phyloP scores from a whole-genome alignment of 352 stramenopile species.

The Phytophthora ramorum region DNA sequence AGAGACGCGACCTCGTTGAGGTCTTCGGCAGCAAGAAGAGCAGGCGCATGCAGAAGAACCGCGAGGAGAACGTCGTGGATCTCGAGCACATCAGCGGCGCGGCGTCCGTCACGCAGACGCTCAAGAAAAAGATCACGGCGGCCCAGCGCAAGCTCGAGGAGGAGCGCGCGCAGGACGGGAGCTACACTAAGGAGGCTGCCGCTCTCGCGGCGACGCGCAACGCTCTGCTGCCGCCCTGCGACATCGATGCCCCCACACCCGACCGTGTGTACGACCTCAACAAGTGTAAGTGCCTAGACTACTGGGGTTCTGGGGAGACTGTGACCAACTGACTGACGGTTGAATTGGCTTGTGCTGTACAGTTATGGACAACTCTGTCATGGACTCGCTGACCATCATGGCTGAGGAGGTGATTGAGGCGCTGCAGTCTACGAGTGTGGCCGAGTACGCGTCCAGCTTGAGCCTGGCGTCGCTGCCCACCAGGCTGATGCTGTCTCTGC shows the following conservation, averaged over 20 bases:
- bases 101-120: slow-evolving; percentile 65
- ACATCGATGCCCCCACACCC: slow-evolving; percentile 76
- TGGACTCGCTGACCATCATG: slow-evolving; percentile 82
- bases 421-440: slow-evolving; percentile 59
- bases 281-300: slow-evolving; percentile 66
- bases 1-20: slow-evolving; percentile 77
- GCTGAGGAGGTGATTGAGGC: slow-evolving; percentile 75
- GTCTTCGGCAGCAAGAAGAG: slow-evolving; percentile 87
- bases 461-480: slow-evolving; percentile 59
- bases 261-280: slow-evolving; percentile 82
- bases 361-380: slow-evolving; percentile 75
- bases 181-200: slow-evolving; percentile 60
- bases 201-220: slow-evolving; percentile 67
- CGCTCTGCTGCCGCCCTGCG: slow-evolving; percentile 69
- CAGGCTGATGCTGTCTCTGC: slow-evolving; percentile 71
- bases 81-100: slow-evolving; percentile 80
- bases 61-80: slow-evolving; percentile 86
- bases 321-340: neutral
- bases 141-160: slow-evolving; percentile 59
- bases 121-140: slow-evolving; percentile 80
- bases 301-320: neutral
- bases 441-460: slow-evolving; percentile 59
- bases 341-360: slow-evolving; percentile 13
- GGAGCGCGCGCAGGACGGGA: slow-evolving; percentile 57
- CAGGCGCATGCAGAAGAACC: slow-evolving; percentile 84